Base-by-base conservation (phyloP, 1,284 basidiomycete genomes). In the Trametes polyzona region DNA sequence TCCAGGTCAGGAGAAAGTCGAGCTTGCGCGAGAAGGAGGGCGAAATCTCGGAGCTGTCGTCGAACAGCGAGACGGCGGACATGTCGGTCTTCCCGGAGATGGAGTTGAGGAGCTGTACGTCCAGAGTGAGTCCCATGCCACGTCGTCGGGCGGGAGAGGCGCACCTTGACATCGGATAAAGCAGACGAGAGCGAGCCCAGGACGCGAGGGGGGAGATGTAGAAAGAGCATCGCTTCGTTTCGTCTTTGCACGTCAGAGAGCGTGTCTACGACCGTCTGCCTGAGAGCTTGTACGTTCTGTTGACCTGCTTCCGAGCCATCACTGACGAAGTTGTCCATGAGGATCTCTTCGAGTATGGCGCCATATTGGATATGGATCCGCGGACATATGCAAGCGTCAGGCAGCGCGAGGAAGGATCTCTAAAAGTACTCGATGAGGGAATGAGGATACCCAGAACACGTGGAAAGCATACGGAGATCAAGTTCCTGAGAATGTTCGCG, bases 1-100 rank as follows among this genome's bases (percentile, higher is more conserved):
- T 86, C 95, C 94, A 96, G 0, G 90, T 92, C 24, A 96, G 80
- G 2, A 96, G 80, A 52, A 89, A 84, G 64, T 91, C 87, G 19
- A 95, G 79, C 69, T 95, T 94, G 55, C 80, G 79, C n/a, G 77
- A 71, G 63, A 92, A 88, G 14, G 69, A 71, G 2, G 72, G 72
- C 24, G 74, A 76, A 64, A 78, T 78, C 26, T 78, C 76, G 5
- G 69, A 62, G 54, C 73, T 76, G 59, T 73, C 73, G 43, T 77
- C 72, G 66, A 95, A 93, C 73, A 88, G 93, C 0, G 75, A 61
- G 30, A 89, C 75, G 14, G 78, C 75, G 26, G 78, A 71, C 68
- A 95, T 81, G 66, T 91, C 83, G 1, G 90, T 91, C 50, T 80
- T 80, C 32, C 81, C 81, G 40, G 83, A 85, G 56, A 95, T 90